These are phyloP conservation scores for Saksenaea oblongispora DNA, from an alignment of 371 early-diverging fungal species.

Conservation along the genomic window DNA sequence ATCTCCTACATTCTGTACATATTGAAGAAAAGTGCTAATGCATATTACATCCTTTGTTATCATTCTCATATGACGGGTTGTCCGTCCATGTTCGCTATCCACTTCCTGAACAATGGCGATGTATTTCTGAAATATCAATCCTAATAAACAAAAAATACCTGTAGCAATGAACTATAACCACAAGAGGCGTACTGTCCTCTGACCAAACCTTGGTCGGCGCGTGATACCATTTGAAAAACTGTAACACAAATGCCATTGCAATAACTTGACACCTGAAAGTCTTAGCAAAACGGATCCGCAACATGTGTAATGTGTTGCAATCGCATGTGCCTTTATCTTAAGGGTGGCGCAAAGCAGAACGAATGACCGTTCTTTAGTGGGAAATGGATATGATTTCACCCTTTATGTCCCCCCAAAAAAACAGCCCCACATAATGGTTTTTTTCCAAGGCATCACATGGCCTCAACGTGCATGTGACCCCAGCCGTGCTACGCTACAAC, in stretches of 20 bases:
- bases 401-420: neutral
- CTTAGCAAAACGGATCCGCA: neutral
- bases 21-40: neutral
- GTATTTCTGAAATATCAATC: too few species aligned
- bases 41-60: neutral
- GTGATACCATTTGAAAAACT: too few species aligned
- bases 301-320: neutral
- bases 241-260: neutral
- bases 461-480: neutral
- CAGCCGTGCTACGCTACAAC: neutral
- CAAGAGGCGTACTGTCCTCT: too few species aligned
- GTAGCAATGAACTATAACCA: too few species aligned
- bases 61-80: neutral
- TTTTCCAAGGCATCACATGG: slow-evolving; percentile 2
- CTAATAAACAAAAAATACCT: too few species aligned
- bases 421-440: neutral
- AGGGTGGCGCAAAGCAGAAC: neutral
- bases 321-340: neutral
- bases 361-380: neutral
- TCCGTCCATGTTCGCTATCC: neutral
- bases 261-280: neutral
- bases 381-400: slow-evolving; percentile 1
- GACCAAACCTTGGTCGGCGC: too few species aligned
- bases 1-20: slow-evolving; percentile 3
- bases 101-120: too few species aligned